phyloP scores from a whole-genome alignment of 225 moss, liverwort and hornwort genomes.

The Lunularia cruciata region DNA sequence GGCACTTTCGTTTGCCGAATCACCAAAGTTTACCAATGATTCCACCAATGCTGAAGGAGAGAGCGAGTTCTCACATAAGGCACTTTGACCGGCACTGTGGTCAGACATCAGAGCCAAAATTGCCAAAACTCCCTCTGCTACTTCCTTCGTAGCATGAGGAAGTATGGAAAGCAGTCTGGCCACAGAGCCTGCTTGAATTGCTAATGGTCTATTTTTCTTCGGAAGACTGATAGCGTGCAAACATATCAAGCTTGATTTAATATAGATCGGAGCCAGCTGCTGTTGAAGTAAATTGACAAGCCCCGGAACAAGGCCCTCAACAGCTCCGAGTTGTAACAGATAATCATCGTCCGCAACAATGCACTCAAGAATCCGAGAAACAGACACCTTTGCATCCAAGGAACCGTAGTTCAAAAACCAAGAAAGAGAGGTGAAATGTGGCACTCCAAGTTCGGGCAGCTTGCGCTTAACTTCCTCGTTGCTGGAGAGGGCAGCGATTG shows the following conservation, averaged over 20 bases:
- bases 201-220: constrained; percentile 29
- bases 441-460: constrained; percentile 26
- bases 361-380: constrained; percentile 25
- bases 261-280: neutral
- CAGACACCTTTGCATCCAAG: constrained; percentile 28
- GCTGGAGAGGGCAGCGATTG: constrained; percentile 57
- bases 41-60: constrained; percentile 56
- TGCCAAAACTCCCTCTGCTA: constrained; percentile 34
- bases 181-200: constrained; percentile 35
- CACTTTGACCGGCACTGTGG: constrained; percentile 65
- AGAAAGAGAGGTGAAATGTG: constrained; percentile 20
- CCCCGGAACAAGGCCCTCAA: constrained; percentile 27
- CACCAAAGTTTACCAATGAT: constrained; percentile 30
- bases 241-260: constrained; percentile 31
- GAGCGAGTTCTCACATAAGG: constrained; percentile 51
- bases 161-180: constrained; percentile 35
- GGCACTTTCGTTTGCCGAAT: constrained; percentile 30
- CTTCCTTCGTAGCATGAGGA: constrained; percentile 27
- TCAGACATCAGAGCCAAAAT: constrained; percentile 28
- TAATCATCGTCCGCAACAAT: constrained; percentile 33
- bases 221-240: constrained; percentile 40
- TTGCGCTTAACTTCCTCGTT: constrained; percentile 29
- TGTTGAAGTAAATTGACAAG: constrained; percentile 29
- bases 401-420: constrained; percentile 22
- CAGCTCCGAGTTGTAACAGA: constrained; percentile 24